Evolutionary conservation across 2,329 filamentous ascomycete genomes (phyloP), one percentile per base, ranked within the genome.

Genomic region (Helminthosporium solani): DNA sequence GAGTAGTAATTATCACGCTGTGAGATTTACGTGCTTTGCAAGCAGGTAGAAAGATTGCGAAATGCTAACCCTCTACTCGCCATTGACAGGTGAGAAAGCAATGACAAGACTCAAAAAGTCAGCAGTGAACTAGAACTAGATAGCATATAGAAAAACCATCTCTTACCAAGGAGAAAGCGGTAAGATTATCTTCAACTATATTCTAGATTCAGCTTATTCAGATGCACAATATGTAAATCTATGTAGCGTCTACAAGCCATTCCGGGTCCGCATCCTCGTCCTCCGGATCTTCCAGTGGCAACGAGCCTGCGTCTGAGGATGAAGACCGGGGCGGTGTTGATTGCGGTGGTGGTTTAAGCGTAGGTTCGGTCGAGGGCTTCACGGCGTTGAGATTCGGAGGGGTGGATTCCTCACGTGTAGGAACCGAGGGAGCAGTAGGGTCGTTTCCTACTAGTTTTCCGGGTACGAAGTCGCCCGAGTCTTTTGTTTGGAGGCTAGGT

Each of bases 241-340:
- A 66, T 20, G 62, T 66, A 35, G 33, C 63, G 40, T 67, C 64
- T 2, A 68, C 57, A 34, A 85, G 63, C 82, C 82, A 85, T 34
- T 85, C 81, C 2, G 82, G 82, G 52, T 85, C 81, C 2, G 81
- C 81, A 60, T 85, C 82, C 40, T 84, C 80, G 54, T 85, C 82
- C 25, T 85, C 82, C 0, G 82, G 82, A 56, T 85, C 82, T 55
- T 85, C 78, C 1, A 81, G 80, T 7, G 81, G 66, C 37, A 84
- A 60, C 4, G 79, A 83, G 0, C 73, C 76, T 0, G 46, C 41
- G 30, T 81, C 77, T 33, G 63, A 66, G 15, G 54, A 55, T 3
- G 59, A 62, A 6, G 61, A 57, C 11, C 44, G 33, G 4, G 51
- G 43, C 11, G 37, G 41, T 8, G 43, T 18, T 33, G 40, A 15